These are phyloP conservation scores for Rosa hybrid DNA, from an alignment of 331 rosid genomes.

Conservation along the genomic window DNA sequence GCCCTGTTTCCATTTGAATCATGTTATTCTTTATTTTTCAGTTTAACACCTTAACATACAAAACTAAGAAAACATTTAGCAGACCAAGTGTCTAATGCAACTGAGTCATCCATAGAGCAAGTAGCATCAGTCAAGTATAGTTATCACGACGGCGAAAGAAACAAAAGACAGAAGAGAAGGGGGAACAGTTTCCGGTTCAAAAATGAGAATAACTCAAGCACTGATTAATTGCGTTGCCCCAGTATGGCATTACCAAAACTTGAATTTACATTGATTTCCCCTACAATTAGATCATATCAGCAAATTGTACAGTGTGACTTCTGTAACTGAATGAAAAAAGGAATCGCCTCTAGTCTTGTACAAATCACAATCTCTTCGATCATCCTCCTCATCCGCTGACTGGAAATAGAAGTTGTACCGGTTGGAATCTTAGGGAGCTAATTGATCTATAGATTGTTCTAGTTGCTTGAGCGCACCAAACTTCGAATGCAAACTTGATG, in stretches of 20 bases:
- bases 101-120: neutral
- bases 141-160: neutral
- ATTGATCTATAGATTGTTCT: neutral
- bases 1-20: neutral
- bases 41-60: neutral
- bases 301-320: conserved; percentile 13
- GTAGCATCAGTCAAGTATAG: neutral
- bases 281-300: neutral
- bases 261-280: conserved; percentile 20
- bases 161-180: neutral
- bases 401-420: neutral
- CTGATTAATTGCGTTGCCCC: neutral
- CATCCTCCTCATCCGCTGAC: conserved; percentile 3
- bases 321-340: conserved; percentile 6
- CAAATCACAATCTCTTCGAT: neutral
- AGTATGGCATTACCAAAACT: neutral
- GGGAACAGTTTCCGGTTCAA: neutral
- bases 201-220: neutral
- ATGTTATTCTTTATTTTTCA: neutral
- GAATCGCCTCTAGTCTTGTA: neutral
- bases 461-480: conserved; percentile 4
- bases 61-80: neutral
- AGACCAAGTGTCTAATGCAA: neutral
- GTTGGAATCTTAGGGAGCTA: neutral
- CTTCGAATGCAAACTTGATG: conserved; percentile 5